Conservation (phyloP, 169 alveolate species). For the Eimeria sp. region DNA sequence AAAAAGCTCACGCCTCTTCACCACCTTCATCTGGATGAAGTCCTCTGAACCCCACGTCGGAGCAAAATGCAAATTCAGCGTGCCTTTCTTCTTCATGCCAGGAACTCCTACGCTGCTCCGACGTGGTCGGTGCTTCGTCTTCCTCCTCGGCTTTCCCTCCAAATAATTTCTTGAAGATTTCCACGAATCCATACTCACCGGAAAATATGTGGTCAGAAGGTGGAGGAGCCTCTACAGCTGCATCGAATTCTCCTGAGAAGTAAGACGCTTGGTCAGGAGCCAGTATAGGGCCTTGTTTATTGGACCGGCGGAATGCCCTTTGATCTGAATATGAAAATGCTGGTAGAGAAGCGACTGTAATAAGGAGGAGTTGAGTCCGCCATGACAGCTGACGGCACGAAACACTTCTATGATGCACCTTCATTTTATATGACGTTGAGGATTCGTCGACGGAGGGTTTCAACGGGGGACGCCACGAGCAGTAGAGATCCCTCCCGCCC, state of each 20-base stretch:
- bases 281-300: not conserved
- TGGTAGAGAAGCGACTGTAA: not conserved
- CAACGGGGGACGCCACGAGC: not conserved
- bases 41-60: conserved; percentile 66
- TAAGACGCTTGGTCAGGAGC: conserved; percentile 11
- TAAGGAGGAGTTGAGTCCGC: not conserved
- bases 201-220: not conserved
- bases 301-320: conserved; percentile 18
- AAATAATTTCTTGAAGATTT: conserved; percentile 56
- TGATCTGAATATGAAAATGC: not conserved
- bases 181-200: conserved; percentile 35
- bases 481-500: not conserved
- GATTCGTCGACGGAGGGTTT: not conserved
- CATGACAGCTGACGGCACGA: not conserved
- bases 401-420: not conserved
- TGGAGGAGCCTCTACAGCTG: not conserved
- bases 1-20: conserved; percentile 57
- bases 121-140: conserved; percentile 65
- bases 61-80: conserved; percentile 53
- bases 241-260: not conserved
- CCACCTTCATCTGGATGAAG: conserved; percentile 76
- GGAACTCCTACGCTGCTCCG: conserved; percentile 51
- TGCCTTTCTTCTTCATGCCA: conserved; percentile 72
- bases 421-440: not conserved
- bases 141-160: conserved; percentile 25